These are phyloP conservation scores for Durio zibethinus DNA, from an alignment of 345 rosid species.

Conservation along the genomic window DNA sequence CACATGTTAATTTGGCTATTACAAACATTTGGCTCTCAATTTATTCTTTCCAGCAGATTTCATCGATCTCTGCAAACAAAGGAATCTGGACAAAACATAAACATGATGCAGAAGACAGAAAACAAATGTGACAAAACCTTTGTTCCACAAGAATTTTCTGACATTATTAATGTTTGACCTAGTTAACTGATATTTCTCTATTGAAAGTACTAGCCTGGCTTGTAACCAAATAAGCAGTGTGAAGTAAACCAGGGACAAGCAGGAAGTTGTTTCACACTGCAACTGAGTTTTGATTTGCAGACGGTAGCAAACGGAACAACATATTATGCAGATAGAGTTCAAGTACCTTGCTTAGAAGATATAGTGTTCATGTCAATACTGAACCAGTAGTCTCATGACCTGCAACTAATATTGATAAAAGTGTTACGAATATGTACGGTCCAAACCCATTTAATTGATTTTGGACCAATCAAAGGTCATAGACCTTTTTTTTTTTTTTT, in stretches of 20 bases:
- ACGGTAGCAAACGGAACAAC: not conserved
- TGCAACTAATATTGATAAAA: constrained; percentile 92
- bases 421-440: too few species aligned
- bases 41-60: not conserved
- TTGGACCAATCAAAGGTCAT: too few species aligned
- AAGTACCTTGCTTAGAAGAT: constrained; percentile 91
- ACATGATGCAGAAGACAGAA: not conserved
- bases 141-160: not conserved
- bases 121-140: not conserved
- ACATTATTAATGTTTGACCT: not conserved
- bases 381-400: constrained; percentile 99
- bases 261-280: not conserved
- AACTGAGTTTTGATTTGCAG: not conserved
- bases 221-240: not conserved
- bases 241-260: not conserved
- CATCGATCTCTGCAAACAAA: not conserved
- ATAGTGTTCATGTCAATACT: constrained; percentile 90
- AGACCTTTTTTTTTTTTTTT: too few species aligned
- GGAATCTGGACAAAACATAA: not conserved
- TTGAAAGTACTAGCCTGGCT: not conserved
- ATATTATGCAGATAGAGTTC: not conserved
- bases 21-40: not conserved
- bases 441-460: too few species aligned
- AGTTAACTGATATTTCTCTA: not conserved
- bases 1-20: not conserved